Evolutionary conservation across 495 filamentous ascomycete genomes (phyloP).

Genomic region (Schizothecium vesticola): DNA sequence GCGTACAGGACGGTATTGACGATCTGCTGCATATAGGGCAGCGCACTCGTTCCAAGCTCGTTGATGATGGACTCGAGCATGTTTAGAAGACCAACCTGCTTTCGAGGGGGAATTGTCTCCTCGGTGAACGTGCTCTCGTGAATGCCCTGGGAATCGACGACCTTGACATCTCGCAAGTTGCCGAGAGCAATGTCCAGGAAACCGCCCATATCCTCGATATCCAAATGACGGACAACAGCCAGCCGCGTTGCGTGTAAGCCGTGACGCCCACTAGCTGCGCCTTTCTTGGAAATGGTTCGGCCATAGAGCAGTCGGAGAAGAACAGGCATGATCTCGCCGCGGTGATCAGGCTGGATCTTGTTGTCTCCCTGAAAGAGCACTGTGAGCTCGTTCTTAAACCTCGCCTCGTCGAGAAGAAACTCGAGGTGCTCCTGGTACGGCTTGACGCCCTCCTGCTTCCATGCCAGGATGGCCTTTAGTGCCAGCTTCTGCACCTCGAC

Average conservation of each 20-base stretch:
- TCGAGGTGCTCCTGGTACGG: slow-evolving; percentile 83
- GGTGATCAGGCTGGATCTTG: slow-evolving; percentile 67
- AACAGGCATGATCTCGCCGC: slow-evolving; percentile 68
- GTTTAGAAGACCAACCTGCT: slow-evolving; percentile 81
- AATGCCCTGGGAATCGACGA: slow-evolving; percentile 47
- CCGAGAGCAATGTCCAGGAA: slow-evolving; percentile 84
- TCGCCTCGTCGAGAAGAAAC: slow-evolving; percentile 82
- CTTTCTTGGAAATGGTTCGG: slow-evolving; percentile 74
- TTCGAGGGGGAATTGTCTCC: slow-evolving; percentile 58
- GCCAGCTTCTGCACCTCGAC: slow-evolving; percentile 78
- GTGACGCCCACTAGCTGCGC: slow-evolving; percentile 54
- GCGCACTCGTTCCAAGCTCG: slow-evolving; percentile 65
- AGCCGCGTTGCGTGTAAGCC: slow-evolving; percentile 60
- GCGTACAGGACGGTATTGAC: slow-evolving; percentile 75
- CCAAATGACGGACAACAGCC: slow-evolving; percentile 47
- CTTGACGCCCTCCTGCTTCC: slow-evolving; percentile 71
- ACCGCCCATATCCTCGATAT: slow-evolving; percentile 58
- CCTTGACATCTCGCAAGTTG: slow-evolving; percentile 51
- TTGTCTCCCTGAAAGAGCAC: slow-evolving; percentile 81
- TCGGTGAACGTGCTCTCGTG: slow-evolving; percentile 47
- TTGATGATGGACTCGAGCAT: slow-evolving; percentile 87
- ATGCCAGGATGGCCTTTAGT: slow-evolving; percentile 79
- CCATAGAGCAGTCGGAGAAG: slow-evolving; percentile 86
- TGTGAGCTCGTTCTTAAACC: slow-evolving; percentile 86
- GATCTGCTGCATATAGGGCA: slow-evolving; percentile 55